Base-by-base conservation (phyloP, 257 asterid species). In the Jacaranda copaia region DNA sequence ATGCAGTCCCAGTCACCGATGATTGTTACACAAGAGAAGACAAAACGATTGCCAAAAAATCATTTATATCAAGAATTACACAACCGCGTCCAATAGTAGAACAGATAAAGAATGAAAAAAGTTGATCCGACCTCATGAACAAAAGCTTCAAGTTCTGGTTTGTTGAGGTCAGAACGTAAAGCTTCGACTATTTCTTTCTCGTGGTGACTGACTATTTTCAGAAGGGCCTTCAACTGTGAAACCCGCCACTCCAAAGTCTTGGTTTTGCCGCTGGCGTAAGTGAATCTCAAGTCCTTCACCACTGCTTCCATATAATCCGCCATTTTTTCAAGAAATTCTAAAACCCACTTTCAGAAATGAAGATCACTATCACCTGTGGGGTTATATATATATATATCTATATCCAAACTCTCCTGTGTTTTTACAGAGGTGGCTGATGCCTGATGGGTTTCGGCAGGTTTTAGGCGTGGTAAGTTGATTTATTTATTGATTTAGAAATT, bases 71-170 rank as follows among this genome's bases (percentile, higher is more conserved):
- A 55, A 55, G 10, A 7, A 58, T n/a, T 6, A 8, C 7, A 59
- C 42, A 25, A 59, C 3, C n/a, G 14, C 66, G 9, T 25, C 11
- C 42, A 59, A 4, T 9, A 59, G 36, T 3, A 56, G 16, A 20
- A 32, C 38, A 39, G 42, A 64, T 6, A 57, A 57, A 68, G 2
- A n/a, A 51, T 65, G 3, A 19, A 18, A 80, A 38, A 0, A 62
- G 38, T 20, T 20, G 18, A 16, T 5, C 13, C 5, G 39, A 90
- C 98, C 99, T 94, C 99, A 46, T 87, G 90, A 57, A 87, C 65
- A 74, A 76, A 82, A 39, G 96, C 85, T 80, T 94, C 99, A n/a
- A 78, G 79, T 65, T 85, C 89, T 18, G 99, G 98, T 76, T 94
- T 94, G 4, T 85, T 79, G 68, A 94, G 93, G 77, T 94, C 99